Evolutionary conservation across 768 basidiomycete species (phyloP).

Genomic region (Galerina marginata): DNA sequence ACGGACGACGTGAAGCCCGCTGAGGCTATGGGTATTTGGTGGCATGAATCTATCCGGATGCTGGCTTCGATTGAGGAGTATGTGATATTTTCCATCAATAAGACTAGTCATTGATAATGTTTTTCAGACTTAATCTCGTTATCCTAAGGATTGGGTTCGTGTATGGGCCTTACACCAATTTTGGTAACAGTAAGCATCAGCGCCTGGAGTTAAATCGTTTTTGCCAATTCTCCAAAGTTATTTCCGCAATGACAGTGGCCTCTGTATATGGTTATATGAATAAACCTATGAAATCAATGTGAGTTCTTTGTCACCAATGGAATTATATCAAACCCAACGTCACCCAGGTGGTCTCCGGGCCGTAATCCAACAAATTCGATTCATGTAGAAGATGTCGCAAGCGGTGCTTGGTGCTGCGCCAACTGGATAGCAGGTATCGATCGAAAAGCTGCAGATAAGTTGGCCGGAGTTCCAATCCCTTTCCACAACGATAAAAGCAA

Average conservation of each 20-base stretch:
- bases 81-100: slow-evolving; percentile 24
- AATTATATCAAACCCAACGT: slow-evolving; percentile 17
- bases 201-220: slow-evolving; percentile 5
- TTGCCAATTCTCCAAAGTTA: slow-evolving; percentile 46
- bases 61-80: slow-evolving; percentile 78
- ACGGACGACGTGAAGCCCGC: slow-evolving; percentile 76
- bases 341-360: slow-evolving; percentile 76
- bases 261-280: slow-evolving; percentile 83
- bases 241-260: slow-evolving; percentile 74
- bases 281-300: slow-evolving; percentile 88
- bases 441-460: slow-evolving; percentile 62
- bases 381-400: slow-evolving; percentile 82
- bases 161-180: slow-evolving; percentile 83
- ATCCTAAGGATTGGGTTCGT: slow-evolving; percentile 75
- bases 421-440: slow-evolving; percentile 74
- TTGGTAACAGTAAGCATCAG: slow-evolving; percentile 60
- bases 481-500: slow-evolving; percentile 79
- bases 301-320: slow-evolving; percentile 26
- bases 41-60: slow-evolving; percentile 84
- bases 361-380: slow-evolving; percentile 77
- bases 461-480: slow-evolving; percentile 69
- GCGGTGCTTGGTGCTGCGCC: slow-evolving; percentile 76
- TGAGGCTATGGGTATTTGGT: slow-evolving; percentile 79
- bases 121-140: slow-evolving; percentile 75
- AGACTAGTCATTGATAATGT: slow-evolving; percentile 15